These are phyloP conservation scores for Echium plantagineum DNA, from an alignment of 257 asterid species.

Conservation along the genomic window DNA sequence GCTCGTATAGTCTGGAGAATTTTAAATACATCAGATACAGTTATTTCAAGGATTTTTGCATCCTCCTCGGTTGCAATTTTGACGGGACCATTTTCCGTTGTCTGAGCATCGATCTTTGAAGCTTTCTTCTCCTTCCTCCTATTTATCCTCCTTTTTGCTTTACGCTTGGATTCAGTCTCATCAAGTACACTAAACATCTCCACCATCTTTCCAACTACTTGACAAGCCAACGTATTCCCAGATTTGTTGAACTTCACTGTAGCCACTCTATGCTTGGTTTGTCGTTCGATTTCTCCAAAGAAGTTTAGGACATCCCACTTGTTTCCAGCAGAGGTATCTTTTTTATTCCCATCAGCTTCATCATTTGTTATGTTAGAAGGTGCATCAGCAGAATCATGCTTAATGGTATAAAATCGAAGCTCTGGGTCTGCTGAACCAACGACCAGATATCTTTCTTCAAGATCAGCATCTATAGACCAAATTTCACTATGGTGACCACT, in stretches of 20 bases:
- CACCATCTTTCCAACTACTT: slow-evolving; percentile 82
- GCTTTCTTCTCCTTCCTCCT: slow-evolving; percentile 66
- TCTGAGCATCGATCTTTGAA: slow-evolving; percentile 34
- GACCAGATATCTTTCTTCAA: slow-evolving; percentile 68
- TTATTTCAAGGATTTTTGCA: slow-evolving; percentile 30
- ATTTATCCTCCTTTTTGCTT: slow-evolving; percentile 79
- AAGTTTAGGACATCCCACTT: slow-evolving; percentile 78
- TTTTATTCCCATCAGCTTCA: slow-evolving; percentile 22
- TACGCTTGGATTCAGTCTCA: slow-evolving; percentile 75
- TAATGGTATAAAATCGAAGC: slow-evolving; percentile 62
- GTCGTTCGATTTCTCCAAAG: slow-evolving; percentile 80
- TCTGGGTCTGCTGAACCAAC: slow-evolving; percentile 87
- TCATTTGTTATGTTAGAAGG: slow-evolving; percentile 17
- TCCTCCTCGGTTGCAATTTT: slow-evolving; percentile 34
- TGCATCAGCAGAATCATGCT: slow-evolving; percentile 33
- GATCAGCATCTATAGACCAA: slow-evolving; percentile 86
- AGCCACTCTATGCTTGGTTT: slow-evolving; percentile 84
- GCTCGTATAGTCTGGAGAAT: slow-evolving; percentile 60
- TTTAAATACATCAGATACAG: slow-evolving; percentile 74
- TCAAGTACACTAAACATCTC: slow-evolving; percentile 75
- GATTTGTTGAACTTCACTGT: slow-evolving; percentile 52
- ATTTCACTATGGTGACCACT: slow-evolving; percentile 98
- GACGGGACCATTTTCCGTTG: slow-evolving; percentile 38
- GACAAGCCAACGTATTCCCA: slow-evolving; percentile 80
- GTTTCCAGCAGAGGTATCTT: slow-evolving; percentile 24